These are phyloP conservation scores for Aureobasidium melanogenum DNA, from an alignment of 2,329 filamentous ascomycete genomes.

Conservation along the genomic window DNA sequence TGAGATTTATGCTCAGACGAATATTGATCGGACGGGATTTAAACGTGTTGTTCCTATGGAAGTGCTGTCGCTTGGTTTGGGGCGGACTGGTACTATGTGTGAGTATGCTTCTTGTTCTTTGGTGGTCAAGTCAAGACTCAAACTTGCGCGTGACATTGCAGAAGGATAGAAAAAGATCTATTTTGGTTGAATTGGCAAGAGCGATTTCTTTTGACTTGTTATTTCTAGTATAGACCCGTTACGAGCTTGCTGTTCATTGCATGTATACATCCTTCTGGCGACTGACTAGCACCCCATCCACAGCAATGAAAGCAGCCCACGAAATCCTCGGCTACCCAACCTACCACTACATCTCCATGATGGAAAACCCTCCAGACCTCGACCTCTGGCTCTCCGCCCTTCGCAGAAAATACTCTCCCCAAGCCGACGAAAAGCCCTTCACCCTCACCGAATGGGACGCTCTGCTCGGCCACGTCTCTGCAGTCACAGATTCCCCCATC, in stretches of 20 bases:
- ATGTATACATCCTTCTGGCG: too few relatives aligned
- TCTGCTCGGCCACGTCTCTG: conserved; percentile 24
- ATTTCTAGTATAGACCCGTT: too few relatives aligned
- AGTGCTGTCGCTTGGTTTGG: conserved; percentile 18
- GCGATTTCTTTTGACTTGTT: not conserved
- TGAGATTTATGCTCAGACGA: not conserved
- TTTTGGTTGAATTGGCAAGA: not conserved
- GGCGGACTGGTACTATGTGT: conserved; percentile 18
- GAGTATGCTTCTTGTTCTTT: too few relatives aligned
- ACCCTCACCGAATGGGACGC: conserved; percentile 22
- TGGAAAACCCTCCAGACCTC: conserved; percentile 17
- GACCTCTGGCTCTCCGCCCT: conserved; percentile 19
- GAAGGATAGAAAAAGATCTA: not conserved
- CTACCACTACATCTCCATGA: conserved; percentile 18
- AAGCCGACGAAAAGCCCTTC: conserved; percentile 13
- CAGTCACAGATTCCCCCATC: conserved; percentile 27
- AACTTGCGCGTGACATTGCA: too few relatives aligned
- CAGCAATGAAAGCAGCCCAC: conserved; percentile 17
- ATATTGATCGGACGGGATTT: not conserved
- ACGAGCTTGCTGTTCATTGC: too few relatives aligned
- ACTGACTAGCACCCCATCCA: not conserved
- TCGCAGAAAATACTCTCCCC: conserved; percentile 15
- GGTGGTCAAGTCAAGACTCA: too few relatives aligned
- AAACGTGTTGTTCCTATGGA: conserved; percentile 16
- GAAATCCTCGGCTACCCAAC: conserved; percentile 17